Evolutionary conservation across 2,329 filamentous ascomycete species (phyloP), one percentile per base, ranked within the genome.

Genomic region (Diaporthe capsici): DNA sequence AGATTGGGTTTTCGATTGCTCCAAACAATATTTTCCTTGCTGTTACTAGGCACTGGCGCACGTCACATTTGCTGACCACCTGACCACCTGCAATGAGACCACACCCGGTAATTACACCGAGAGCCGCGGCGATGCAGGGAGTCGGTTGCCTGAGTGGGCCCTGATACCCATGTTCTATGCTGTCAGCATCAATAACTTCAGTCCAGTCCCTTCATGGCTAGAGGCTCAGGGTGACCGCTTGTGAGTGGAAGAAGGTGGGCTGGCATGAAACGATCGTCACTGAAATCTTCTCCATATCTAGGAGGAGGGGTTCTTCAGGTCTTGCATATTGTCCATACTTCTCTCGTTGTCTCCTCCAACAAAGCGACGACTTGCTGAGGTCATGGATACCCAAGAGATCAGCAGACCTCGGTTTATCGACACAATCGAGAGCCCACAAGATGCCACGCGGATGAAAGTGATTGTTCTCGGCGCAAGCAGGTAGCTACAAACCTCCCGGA

Each of bases 1-100:
- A 15, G 5, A 9, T 17, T 55, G 17, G 25, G 5, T 25, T 28
- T 28, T 12, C 51, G 51, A 53, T n/a, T 55, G 17, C 12, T 28
- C 17, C n/a, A 15, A 15, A 15, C 13, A 55, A 13, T 6, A 15
- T 17, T 6, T 15, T 5, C 12, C 51, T n/a, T 12, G 1, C 20
- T 15, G 20, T 25, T 37, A 44, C 20, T 13, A 20, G 10, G 20
- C 12, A 2, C 31, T 51, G 5, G 28, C 2, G 20, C 28, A n/a
- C 28, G 61, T 49, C 28, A 51, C 61, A 67, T 37, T 51, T 51
- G 61, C 61, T 67, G 44, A 67, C 44, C 61, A 34, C 44, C 61
- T n/a, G 22, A 34, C 13, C n/a, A 4, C 12, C 25, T 60, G 34
- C 31, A 34, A 61, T 37, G 61, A 51, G 47, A 49, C 25, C 34